These are phyloP conservation scores for Stromatinia cepivora DNA, from an alignment of 2,329 filamentous ascomycete genomes.

Conservation along the genomic window DNA sequence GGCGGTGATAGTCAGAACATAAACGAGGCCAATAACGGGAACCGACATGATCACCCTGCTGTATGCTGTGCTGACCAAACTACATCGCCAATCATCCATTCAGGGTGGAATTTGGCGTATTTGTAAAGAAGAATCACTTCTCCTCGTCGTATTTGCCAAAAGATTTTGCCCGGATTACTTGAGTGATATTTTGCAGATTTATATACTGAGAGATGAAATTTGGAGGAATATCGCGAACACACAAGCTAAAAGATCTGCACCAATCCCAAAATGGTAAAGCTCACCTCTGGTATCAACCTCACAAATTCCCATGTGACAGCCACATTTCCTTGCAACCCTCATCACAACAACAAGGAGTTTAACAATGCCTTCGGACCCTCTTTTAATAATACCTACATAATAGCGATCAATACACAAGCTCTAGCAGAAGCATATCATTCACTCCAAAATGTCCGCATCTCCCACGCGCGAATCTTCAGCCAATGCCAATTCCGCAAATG, in stretches of 20 bases:
- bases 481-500: conserved; percentile 35
- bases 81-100: neutral
- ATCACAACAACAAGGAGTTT: neutral
- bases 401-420: conserved; percentile 16
- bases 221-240: neutral
- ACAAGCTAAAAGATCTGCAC: conserved; percentile 4
- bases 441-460: conserved; percentile 33
- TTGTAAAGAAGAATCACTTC: neutral
- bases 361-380: conserved; percentile 18
- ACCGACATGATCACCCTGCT: neutral
- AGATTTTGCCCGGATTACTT: neutral
- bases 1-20: neutral
- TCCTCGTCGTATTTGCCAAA: neutral
- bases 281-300: neutral
- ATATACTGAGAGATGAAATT: neutral
- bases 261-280: conserved; percentile 14
- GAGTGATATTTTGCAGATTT: neutral
- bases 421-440: conserved; percentile 14
- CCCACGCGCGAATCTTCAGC: conserved; percentile 35
- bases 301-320: conserved; percentile 17
- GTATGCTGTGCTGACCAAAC: neutral
- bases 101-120: neutral
- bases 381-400: conserved; percentile 13
- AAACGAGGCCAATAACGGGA: neutral
- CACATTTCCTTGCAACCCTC: neutral